A percentile compares a stretch with the other conserved stretches of the same genome.
Evolutionary conservation across 192 early-diverging fungal genomes (phyloP).

Genomic region (Entrophospora sp.): DNA sequence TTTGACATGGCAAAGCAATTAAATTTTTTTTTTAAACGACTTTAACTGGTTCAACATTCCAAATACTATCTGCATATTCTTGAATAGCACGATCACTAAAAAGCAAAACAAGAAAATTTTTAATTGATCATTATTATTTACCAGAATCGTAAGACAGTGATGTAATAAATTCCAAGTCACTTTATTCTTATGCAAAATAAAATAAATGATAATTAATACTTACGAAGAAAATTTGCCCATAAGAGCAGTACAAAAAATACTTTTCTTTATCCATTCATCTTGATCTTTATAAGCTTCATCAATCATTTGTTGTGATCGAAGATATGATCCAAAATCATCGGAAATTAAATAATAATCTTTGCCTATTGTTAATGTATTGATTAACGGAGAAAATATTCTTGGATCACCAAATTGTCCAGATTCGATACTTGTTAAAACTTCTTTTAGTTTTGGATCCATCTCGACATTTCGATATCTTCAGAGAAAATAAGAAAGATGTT

Average conservation of each 20-base stretch:
- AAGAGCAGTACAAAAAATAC: constrained; percentile 78
- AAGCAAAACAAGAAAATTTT: constrained; percentile 19
- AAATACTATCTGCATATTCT: constrained; percentile 91
- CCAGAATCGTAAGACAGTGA: too few species aligned
- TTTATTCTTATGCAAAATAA: too few species aligned
- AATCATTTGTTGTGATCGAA: constrained; percentile 67
- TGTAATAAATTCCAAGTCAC: too few species aligned
- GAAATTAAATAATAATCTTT: constrained; percentile 84
- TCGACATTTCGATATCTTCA: constrained; percentile 60
- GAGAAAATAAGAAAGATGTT: neutral
- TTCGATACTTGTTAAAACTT: constrained; percentile 75
- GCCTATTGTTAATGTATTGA: constrained; percentile 71
- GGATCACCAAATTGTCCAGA: constrained; percentile 75
- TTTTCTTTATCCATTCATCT: constrained; percentile 78
- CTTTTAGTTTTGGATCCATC: constrained; percentile 71
- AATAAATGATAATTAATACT: constrained; percentile 8
- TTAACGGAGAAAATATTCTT: constrained; percentile 65
- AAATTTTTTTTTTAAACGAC: too few species aligned
- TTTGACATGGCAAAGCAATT: too few species aligned
- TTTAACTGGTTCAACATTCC: too few species aligned
- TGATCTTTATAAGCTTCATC: constrained; percentile 83
- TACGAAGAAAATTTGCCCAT: constrained; percentile 92
- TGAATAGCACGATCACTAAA: constrained; percentile 67
- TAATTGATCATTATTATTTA: too few species aligned
- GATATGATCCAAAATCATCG: constrained; percentile 81